Percentiles rank a stretch among this genome's conserved stretches.
Evolutionary conservation across 2,329 filamentous ascomycete genomes (phyloP).

Genomic region (Fusarium sp.): DNA sequence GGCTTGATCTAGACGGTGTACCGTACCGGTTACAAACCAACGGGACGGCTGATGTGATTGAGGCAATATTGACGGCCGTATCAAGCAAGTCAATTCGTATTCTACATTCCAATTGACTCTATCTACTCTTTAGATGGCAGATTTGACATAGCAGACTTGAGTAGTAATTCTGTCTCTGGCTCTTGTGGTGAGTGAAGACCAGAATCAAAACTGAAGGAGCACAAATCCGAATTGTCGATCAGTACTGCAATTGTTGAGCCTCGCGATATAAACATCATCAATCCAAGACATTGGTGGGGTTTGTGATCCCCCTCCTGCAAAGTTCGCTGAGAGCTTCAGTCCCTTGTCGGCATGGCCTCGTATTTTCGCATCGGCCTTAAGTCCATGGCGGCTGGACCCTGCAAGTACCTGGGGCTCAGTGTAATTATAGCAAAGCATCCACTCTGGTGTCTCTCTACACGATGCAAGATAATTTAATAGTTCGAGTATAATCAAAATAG

Average conservation of each 20-base stretch:
- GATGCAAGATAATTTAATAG: constrained; percentile 17
- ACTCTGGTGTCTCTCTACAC: constrained; percentile 3
- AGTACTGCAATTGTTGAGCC: neutral
- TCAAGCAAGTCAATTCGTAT: neutral
- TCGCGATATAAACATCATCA: constrained; percentile 9
- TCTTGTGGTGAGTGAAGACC: too few relatives aligned
- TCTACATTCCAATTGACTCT: neutral
- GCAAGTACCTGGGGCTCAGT: constrained; percentile 16
- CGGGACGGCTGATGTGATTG: constrained; percentile 17
- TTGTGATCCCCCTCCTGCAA: constrained; percentile 4
- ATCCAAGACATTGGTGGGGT: constrained; percentile 15
- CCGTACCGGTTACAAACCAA: constrained; percentile 1
- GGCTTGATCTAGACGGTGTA: constrained; percentile 25
- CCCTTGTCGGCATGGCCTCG: constrained; percentile 23
- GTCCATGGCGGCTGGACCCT: constrained; percentile 20
- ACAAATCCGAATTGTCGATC: neutral
- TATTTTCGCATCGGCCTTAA: constrained; percentile 32
- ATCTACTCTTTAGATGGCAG: neutral
- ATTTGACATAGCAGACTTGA: too few relatives aligned
- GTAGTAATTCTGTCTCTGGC: too few relatives aligned
- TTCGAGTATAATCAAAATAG: neutral
- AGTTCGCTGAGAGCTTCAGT: neutral
- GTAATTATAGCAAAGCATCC: constrained; percentile 38
- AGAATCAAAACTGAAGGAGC: too few relatives aligned
- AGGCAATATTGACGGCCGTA: constrained; percentile 18